Evolutionary conservation across 2,329 filamentous ascomycete species (phyloP).

Genomic region (Plenodomus lindquistii): DNA sequence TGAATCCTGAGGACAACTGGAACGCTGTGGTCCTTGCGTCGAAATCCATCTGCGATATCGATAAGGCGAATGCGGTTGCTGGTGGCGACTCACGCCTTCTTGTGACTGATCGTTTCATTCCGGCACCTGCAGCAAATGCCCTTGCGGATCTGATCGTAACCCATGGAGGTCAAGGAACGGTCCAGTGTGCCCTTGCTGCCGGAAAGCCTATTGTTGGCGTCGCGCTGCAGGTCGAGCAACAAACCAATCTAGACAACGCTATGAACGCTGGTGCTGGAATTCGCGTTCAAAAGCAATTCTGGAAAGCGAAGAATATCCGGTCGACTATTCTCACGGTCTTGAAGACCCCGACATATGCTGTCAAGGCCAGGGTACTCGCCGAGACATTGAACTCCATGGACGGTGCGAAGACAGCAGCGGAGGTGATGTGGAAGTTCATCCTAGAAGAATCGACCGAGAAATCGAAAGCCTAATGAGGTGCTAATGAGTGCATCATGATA

Average conservation of each 20-base stretch:
- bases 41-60: conserved; percentile 36
- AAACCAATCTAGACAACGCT: conserved; percentile 40
- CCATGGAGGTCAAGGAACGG: conserved; percentile 39
- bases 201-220: conserved; percentile 39
- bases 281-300: conserved; percentile 32
- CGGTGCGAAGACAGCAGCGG: conserved; percentile 32
- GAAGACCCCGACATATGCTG: conserved; percentile 28
- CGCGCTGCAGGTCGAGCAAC: conserved; percentile 38
- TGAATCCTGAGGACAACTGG: conserved; percentile 32
- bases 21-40: conserved; percentile 36
- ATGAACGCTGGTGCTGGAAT: conserved; percentile 39
- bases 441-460: conserved; percentile 22
- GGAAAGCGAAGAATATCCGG: conserved; percentile 35
- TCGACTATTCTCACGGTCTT: conserved; percentile 27
- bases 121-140: conserved; percentile 32
- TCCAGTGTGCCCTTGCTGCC: conserved; percentile 36
- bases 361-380: conserved; percentile 25
- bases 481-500: not conserved
- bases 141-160: conserved; percentile 35
- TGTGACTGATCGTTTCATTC: conserved; percentile 37
- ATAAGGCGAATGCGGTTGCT: conserved; percentile 27
- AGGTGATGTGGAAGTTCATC: conserved; percentile 40
- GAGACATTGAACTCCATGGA: conserved; percentile 35
- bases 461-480: conserved; percentile 6
- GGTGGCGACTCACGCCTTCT: conserved; percentile 30